phyloP scores from a whole-genome alignment of 805 yeast genomes.

The Diddensiella transvaalensis region DNA sequence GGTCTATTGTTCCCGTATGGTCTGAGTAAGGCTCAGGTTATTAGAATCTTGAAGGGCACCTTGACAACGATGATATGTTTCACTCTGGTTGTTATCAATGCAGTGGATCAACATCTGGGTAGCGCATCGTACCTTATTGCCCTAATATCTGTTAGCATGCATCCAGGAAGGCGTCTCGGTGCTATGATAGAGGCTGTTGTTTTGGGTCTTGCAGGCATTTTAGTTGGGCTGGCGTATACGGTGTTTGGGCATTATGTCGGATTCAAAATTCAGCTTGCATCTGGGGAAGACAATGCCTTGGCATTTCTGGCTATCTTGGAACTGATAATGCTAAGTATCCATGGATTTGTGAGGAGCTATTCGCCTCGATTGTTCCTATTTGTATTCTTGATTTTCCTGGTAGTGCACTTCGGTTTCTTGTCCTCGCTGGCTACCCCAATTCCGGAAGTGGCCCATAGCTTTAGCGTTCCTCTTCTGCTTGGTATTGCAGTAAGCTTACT shows the following conservation, averaged over 20 bases:
- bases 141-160: slow-evolving; percentile 44
- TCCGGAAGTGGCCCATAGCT: slow-evolving; percentile 35
- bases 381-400: slow-evolving; percentile 47
- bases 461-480: slow-evolving; percentile 42
- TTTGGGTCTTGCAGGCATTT: slow-evolving; percentile 40
- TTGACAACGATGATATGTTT: slow-evolving; percentile 33
- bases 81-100: slow-evolving; percentile 40
- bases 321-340: slow-evolving; percentile 43
- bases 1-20: slow-evolving; percentile 13
- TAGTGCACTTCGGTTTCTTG: slow-evolving; percentile 47
- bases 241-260: slow-evolving; percentile 42
- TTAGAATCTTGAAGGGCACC: slow-evolving; percentile 19
- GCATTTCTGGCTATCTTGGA: slow-evolving; percentile 45
- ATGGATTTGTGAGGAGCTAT: slow-evolving; percentile 49
- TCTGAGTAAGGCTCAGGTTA: slow-evolving; percentile 11
- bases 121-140: slow-evolving; percentile 44
- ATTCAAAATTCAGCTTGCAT: slow-evolving; percentile 35
- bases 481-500: slow-evolving; percentile 45
- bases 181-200: slow-evolving; percentile 44
- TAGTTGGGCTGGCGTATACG: slow-evolving; percentile 42
- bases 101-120: slow-evolving; percentile 37
- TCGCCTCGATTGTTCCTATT: slow-evolving; percentile 45
- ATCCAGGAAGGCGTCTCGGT: slow-evolving; percentile 49
- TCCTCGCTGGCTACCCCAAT: slow-evolving; percentile 33
- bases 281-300: slow-evolving; percentile 35